These are phyloP conservation scores for Penicillium robsamsonii DNA, from an alignment of 495 filamentous ascomycete genomes.

Conservation along the genomic window DNA sequence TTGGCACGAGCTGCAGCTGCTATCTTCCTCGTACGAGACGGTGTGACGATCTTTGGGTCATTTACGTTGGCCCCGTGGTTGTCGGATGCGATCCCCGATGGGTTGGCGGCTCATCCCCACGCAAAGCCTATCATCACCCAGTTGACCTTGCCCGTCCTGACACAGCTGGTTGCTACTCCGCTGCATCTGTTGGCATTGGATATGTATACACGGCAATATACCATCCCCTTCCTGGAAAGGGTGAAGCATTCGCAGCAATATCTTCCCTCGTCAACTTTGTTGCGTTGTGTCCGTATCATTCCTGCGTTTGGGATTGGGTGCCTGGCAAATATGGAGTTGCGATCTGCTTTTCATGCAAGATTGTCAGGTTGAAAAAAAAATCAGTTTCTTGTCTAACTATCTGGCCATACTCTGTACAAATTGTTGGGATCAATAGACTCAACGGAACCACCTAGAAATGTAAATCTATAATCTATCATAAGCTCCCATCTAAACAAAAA, in stretches of 20 bases:
- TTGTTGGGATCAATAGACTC: neutral
- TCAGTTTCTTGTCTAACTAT: neutral
- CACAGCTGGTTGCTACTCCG: conserved; percentile 35
- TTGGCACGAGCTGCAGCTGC: conserved; percentile 24
- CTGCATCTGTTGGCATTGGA: conserved; percentile 38
- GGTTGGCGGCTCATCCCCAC: conserved; percentile 22
- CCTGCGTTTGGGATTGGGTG: conserved; percentile 40
- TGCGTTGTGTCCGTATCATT: conserved; percentile 34
- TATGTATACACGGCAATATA: conserved; percentile 32
- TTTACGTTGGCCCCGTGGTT: conserved; percentile 34
- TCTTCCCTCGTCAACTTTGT: conserved; percentile 28
- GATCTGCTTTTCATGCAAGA: conserved; percentile 23
- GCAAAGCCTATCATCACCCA: conserved; percentile 34
- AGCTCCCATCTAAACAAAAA: neutral
- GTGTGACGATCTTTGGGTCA: conserved; percentile 38
- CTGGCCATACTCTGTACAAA: neutral
- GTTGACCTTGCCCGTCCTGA: conserved; percentile 32
- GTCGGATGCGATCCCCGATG: conserved; percentile 27
- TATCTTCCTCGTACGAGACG: conserved; percentile 54
- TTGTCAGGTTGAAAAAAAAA: neutral
- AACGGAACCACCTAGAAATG: neutral
- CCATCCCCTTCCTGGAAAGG: conserved; percentile 22
- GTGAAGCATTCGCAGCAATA: conserved; percentile 24
- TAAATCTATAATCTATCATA: neutral
- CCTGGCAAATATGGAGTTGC: conserved; percentile 31